Evolutionary conservation across 208 protist genomes (phyloP).

Genomic region (Acanthamoeba polyphaga): DNA sequence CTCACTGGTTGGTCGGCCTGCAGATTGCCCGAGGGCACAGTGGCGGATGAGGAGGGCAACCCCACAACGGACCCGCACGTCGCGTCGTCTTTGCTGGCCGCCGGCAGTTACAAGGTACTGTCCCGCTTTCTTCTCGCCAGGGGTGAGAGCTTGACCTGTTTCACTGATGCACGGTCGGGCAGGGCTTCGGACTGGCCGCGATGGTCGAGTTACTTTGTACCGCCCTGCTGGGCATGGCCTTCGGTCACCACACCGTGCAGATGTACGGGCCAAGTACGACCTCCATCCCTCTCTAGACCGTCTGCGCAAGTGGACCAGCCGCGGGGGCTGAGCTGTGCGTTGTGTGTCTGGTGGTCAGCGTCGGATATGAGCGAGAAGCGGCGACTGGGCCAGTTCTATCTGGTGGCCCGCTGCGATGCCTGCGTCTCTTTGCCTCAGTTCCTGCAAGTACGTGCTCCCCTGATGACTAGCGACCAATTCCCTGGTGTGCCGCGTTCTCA

Average conservation of each 20-base stretch:
- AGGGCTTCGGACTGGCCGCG: slow-evolving; percentile 21
- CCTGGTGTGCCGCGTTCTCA: no score
- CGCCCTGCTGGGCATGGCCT: slow-evolving; percentile 25
- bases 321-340: background rate
- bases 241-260: slow-evolving; percentile 45
- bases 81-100: background rate
- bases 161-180: background rate
- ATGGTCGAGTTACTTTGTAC: slow-evolving; percentile 32
- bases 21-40: slow-evolving; percentile 20
- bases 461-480: background rate
- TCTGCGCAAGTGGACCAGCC: background rate
- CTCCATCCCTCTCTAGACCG: background rate
- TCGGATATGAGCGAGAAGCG: slow-evolving; percentile 30
- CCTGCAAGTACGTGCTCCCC: background rate
- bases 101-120: slow-evolving; percentile 25
- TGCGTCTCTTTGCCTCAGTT: slow-evolving; percentile 37
- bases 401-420: slow-evolving; percentile 30
- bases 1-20: background rate
- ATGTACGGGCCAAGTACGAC: slow-evolving; percentile 44
- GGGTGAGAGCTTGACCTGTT: background rate
- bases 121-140: background rate
- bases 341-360: background rate
- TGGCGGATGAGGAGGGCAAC: slow-evolving; percentile 2
- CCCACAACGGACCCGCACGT: slow-evolving; percentile 9
- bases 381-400: slow-evolving; percentile 26